These are phyloP conservation scores for Globisporangium parvum DNA, from an alignment of 352 stramenopile genomes.

Conservation along the genomic window DNA sequence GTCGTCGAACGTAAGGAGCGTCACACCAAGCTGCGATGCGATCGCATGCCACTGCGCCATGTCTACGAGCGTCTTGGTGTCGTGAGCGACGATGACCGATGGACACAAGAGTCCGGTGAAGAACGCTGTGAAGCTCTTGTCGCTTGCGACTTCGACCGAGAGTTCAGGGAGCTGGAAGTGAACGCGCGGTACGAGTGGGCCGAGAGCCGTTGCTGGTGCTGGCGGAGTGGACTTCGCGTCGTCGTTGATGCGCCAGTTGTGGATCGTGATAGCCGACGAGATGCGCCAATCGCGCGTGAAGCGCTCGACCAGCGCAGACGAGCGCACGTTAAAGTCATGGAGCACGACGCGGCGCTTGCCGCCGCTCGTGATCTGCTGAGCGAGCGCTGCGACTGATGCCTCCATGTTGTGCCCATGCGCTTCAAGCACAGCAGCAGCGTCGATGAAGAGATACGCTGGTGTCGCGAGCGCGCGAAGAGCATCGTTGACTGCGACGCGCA, in stretches of 20 bases:
- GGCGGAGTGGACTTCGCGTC: too few species aligned
- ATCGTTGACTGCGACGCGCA: neutral
- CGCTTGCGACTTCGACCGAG: neutral
- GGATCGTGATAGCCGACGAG: too few species aligned
- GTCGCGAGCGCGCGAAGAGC: neutral
- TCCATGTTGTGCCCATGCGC: constrained; percentile 1
- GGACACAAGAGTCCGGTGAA: constrained; percentile 31
- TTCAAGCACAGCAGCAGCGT: constrained; percentile 17
- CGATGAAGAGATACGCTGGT: constrained; percentile 26
- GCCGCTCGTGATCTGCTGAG: constrained; percentile 12
- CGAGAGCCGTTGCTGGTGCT: neutral
- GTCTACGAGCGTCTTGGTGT: constrained; percentile 13
- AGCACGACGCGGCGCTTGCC: constrained; percentile 23
- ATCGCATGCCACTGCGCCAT: constrained; percentile 4
- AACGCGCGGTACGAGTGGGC: neutral
- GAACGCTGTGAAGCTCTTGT: constrained; percentile 12
- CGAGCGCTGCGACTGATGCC: constrained; percentile 9
- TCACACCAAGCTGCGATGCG: constrained; percentile 19
- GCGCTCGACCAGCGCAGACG: neutral
- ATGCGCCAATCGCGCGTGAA: constrained; percentile 8
- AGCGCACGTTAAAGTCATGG: constrained; percentile 18
- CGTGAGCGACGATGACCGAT: constrained; percentile 22
- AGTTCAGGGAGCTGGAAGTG: constrained; percentile 1
- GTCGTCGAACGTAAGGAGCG: constrained; percentile 20
- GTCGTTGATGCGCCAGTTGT: constrained; percentile 15